Percentiles rank a stretch among this genome's conserved stretches.
phyloP scores from a whole-genome alignment of 768 basidiomycete species.

The Cyclocybe cylindracea region DNA sequence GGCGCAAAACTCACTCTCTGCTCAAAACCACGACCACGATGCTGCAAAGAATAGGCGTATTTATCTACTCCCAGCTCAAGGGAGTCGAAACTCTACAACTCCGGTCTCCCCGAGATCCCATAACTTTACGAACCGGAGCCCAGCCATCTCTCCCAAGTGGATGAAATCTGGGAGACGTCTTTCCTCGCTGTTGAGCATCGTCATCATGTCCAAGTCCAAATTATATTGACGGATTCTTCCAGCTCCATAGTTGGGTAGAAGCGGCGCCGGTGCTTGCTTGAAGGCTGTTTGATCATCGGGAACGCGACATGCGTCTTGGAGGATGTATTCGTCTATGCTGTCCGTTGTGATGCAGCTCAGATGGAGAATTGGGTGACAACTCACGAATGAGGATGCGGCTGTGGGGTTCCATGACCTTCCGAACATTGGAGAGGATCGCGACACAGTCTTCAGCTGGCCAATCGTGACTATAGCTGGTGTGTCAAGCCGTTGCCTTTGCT shows the following conservation, averaged over 20 bases:
- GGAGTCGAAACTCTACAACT: slow-evolving; percentile 29
- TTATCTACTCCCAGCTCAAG: not conserved
- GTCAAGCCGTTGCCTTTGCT: not conserved
- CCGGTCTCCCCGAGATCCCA: slow-evolving; percentile 39
- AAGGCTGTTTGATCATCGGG: slow-evolving; percentile 12
- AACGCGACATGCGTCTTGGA: slow-evolving; percentile 25
- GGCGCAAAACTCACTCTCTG: no score
- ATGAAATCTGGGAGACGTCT: slow-evolving; percentile 42
- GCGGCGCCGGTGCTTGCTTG: slow-evolving; percentile 37
- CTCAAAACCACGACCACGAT: no score
- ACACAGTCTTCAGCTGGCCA: slow-evolving; percentile 34
- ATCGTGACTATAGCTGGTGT: slow-evolving; percentile 26
- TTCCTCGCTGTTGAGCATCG: slow-evolving; percentile 42
- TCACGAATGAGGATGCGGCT: slow-evolving; percentile 36
- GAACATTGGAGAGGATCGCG: slow-evolving; percentile 29
- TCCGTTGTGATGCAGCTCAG: slow-evolving; percentile 6
- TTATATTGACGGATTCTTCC: slow-evolving; percentile 41
- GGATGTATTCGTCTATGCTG: slow-evolving; percentile 35
- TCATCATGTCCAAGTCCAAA: slow-evolving; percentile 47
- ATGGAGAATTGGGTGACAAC: slow-evolving; percentile 1
- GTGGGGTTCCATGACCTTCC: slow-evolving; percentile 30
- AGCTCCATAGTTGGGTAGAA: slow-evolving; percentile 50
- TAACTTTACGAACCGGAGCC: slow-evolving; percentile 36
- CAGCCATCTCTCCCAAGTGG: slow-evolving; percentile 31
- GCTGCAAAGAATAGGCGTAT: no score